Evolutionary conservation across 495 filamentous ascomycete genomes (phyloP), one percentile per base, ranked within the genome.

Genomic region (Hypoxylon fuscum): DNA sequence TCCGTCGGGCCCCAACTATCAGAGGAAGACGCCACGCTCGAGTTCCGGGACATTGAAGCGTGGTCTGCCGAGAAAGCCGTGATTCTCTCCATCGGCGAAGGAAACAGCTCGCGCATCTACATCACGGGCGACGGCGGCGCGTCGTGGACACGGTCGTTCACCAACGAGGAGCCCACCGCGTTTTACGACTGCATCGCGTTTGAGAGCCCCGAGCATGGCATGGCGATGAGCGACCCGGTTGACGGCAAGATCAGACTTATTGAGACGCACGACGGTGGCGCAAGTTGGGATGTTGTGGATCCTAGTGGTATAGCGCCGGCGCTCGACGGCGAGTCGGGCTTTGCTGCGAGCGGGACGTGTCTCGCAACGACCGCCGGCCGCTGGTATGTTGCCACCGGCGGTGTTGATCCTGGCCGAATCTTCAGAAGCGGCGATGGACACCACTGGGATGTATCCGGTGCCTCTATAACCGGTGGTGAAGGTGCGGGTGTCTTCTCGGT

Each of bases 91-190:
- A 72, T 89, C 84, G 25, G 81, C 81, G 29, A 82, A 77, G 23
- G 87, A 81, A 59, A 88, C 84, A 37, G 88, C 81, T 68, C 65
- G 46, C 55, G 65, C 22, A 49, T 68, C 41, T 68, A 64, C 55
- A 17, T 22, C n/a, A 68, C 65, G 20, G 12, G 9, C 11, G 60
- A 68, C 35, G 65, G 60, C 25, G 65, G 65, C 32, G 44, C 20
- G 41, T 38, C 42, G 1, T 68, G 66, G 66, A 21, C 1, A 0
- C 55, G 31, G 15, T 14, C 60, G 31, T 68, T 68, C 17, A 45
- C 47, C 9, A 68, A 68, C 14, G 0, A 41, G 21, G 66, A 68
- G 18, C 23, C 44, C 0, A 17, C 38, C 11, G 66, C 66, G 20
- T 64, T 68, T 44, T 68, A 68, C 53, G 52, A 68, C 37, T 68